Evolutionary conservation across 495 filamentous ascomycete genomes (phyloP).

Genomic region (Penicillium dipodomyicola): DNA sequence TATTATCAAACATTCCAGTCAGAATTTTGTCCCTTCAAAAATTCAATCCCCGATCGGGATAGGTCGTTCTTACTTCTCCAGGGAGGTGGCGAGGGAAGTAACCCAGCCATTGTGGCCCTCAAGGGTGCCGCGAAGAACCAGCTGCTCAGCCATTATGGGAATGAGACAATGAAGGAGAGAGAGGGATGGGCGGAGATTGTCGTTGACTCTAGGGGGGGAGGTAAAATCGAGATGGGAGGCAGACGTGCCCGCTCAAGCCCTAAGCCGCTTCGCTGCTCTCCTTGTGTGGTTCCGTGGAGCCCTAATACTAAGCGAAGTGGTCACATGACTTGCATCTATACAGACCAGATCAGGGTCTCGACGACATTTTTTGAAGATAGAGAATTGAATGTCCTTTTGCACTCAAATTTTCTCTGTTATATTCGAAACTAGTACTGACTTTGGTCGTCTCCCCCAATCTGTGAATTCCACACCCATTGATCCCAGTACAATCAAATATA

Average conservation of each 20-base stretch:
- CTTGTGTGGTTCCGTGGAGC: constrained; percentile 40
- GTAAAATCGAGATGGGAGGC: constrained; percentile 44
- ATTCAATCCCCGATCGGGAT: constrained; percentile 28
- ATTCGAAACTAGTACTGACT: background rate
- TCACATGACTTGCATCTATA: constrained; percentile 21
- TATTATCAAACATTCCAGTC: constrained; percentile 47
- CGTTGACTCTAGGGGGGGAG: constrained; percentile 46
- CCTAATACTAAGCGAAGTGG: constrained; percentile 42
- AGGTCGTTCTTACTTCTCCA: constrained; percentile 81
- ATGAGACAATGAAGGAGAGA: constrained; percentile 48
- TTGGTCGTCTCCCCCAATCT: background rate
- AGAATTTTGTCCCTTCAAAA: constrained; percentile 32
- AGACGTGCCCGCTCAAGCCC: constrained; percentile 41
- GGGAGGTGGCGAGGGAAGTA: constrained; percentile 83
- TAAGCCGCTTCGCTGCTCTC: constrained; percentile 38
- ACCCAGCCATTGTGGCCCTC: constrained; percentile 88
- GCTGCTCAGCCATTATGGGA: constrained; percentile 83
- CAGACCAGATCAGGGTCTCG: background rate
- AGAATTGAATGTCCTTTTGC: background rate
- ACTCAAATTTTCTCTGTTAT: background rate
- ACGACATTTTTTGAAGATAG: background rate
- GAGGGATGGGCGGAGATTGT: constrained; percentile 47
- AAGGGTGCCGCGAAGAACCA: constrained; percentile 95
- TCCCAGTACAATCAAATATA: constrained; percentile 1
- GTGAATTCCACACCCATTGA: background rate